Evolutionary conservation across 1,284 basidiomycete genomes (phyloP), one percentile per base, ranked within the genome.

Genomic region (Tetrapyrgos nigripes): DNA sequence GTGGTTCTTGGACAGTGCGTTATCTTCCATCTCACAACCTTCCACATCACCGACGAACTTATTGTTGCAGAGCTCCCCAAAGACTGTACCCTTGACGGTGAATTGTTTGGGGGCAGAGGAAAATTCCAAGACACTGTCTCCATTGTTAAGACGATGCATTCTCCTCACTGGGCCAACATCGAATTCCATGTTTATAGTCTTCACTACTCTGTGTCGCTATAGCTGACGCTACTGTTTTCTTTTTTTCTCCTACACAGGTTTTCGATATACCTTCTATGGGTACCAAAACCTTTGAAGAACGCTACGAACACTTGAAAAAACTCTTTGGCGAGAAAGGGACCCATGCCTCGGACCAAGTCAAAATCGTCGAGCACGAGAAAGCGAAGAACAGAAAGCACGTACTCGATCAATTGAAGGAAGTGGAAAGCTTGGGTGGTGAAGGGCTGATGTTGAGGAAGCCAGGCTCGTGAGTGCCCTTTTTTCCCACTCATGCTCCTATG

Each of bases 391-490:
- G 77, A 13, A 73, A 83, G 10, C 85, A 89, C 63, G 80, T 90
- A 3, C 70, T 83, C 1, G 77, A 81, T 48, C 78, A 80, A 62
- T 75, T 89, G 58, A 79, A 84, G 64, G 78, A 83, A 53, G 73
- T 89, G 10, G 83, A 88, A 67, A 66, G 65, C 2, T 62, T 82
- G 3, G 86, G 86, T 17, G 88, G 87, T 0, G 87, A 90, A 71
- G 88, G 88, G 23, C 69, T 89, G 21, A 90, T 90, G 88, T 74
- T 89, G n/a, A 75, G 87, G 14, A 76, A 81, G 58, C 80, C 86
- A 6, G 71, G 67, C 27, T 84, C 83, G 79, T 83, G 59, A 61
- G 79, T 74, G 3, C 27, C 3, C 14, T 5, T 45, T 50, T 50
- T 50, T 58, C 33, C 37, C 45, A 24, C 56, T 31, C 43, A 13